phyloP scores from a whole-genome alignment of 371 early-diverging fungal species.

The Apophysomyces elegans region DNA sequence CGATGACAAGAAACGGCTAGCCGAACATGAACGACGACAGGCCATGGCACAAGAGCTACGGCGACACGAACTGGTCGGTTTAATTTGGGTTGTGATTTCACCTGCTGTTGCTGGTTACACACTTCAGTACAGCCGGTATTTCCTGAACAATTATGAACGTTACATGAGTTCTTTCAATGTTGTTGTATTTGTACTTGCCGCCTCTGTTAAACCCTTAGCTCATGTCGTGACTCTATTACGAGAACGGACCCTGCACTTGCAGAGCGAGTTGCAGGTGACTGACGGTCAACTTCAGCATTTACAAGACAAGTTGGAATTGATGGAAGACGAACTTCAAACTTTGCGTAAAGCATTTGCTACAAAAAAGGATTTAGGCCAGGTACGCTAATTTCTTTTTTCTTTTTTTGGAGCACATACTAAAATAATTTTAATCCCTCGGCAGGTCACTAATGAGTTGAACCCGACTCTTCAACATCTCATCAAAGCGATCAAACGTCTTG shows the following conservation, averaged over 20 bases:
- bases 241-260: constrained; percentile 58
- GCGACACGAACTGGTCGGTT: constrained; percentile 57
- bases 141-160: constrained; percentile 57
- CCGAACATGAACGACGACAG: constrained; percentile 36
- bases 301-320: constrained; percentile 45
- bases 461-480: constrained; percentile 54
- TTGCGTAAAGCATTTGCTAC: constrained; percentile 67
- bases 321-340: constrained; percentile 61
- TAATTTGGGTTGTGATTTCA: constrained; percentile 55
- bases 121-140: constrained; percentile 56
- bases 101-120: constrained; percentile 65
- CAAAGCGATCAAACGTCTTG: constrained; percentile 61
- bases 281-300: constrained; percentile 53
- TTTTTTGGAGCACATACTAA: background rate
- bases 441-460: constrained; percentile 44
- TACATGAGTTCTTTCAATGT: constrained; percentile 68
- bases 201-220: constrained; percentile 60
- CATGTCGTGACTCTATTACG: constrained; percentile 59
- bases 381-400: constrained; percentile 18
- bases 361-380: constrained; percentile 65
- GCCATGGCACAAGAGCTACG: constrained; percentile 51
- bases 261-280: constrained; percentile 57
- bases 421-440: background rate
- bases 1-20: constrained; percentile 30
- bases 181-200: constrained; percentile 65